Evolutionary conservation across 176 grass and related monocot species (phyloP).

Genomic region (Aegilops sharonensis): DNA sequence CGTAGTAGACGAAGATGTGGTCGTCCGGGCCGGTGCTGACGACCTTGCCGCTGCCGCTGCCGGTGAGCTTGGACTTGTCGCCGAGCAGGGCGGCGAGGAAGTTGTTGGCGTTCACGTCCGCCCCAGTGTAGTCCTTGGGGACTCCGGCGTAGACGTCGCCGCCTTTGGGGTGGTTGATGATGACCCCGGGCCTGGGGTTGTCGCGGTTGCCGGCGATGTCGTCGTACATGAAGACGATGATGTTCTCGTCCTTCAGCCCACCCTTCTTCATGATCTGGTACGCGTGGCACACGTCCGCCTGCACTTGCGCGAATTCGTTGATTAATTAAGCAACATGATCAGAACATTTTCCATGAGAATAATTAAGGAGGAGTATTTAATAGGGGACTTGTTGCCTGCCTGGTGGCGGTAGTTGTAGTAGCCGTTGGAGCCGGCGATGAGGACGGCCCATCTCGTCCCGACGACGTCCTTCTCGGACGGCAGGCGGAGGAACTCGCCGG

Average conservation of each 20-base stretch:
- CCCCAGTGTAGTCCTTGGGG: slow-evolving; percentile 72
- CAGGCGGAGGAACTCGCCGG: slow-evolving; percentile 38
- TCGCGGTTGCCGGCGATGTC: background rate
- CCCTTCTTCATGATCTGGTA: slow-evolving; percentile 19
- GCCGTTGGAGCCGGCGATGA: slow-evolving; percentile 35
- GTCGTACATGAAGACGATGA: slow-evolving; percentile 17
- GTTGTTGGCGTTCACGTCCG: slow-evolving; percentile 59
- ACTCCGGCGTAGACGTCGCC: background rate
- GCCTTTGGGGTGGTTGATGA: background rate
- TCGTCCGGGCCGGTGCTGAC: slow-evolving; percentile 55
- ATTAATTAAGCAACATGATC: background rate
- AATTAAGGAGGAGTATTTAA: background rate
- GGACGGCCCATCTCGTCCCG: slow-evolving; percentile 7
- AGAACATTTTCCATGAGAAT: too few relatives aligned
- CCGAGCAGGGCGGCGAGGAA: slow-evolving; percentile 73
- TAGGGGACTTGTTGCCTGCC: background rate
- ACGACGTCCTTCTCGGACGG: slow-evolving; percentile 30
- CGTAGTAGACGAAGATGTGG: background rate
- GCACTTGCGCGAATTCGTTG: slow-evolving; percentile 19
- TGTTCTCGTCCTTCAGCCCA: slow-evolving; percentile 5
- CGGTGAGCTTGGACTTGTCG: slow-evolving; percentile 58
- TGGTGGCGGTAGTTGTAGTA: slow-evolving; percentile 88
- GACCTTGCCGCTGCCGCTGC: slow-evolving; percentile 74
- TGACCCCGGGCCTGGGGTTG: background rate
- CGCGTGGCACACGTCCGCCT: slow-evolving; percentile 44